Evolutionary conservation across 495 filamentous ascomycete genomes (phyloP).

Genomic region (Pseudotulostoma volvatum): DNA sequence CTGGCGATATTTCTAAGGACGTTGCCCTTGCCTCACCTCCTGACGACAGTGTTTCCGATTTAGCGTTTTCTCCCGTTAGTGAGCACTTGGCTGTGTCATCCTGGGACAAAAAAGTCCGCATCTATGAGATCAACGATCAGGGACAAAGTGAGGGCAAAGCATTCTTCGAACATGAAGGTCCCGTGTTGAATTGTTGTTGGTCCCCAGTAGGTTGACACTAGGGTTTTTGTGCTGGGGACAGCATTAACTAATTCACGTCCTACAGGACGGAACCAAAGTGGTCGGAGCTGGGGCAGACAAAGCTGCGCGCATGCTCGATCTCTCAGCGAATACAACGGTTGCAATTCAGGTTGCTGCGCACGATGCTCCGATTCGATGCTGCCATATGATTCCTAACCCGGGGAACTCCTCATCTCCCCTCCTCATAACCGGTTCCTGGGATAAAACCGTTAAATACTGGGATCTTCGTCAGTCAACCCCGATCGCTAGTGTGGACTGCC

Average conservation of each 20-base stretch:
- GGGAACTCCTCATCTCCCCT: conserved; percentile 40
- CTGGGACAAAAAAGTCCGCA: conserved; percentile 89
- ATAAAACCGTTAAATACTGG: conserved; percentile 94
- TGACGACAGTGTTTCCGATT: conserved; percentile 70
- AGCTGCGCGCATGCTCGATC: conserved; percentile 61
- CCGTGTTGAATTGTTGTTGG: conserved; percentile 67
- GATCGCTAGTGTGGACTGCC: conserved; percentile 46
- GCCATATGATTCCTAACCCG: conserved; percentile 51
- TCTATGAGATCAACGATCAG: conserved; percentile 66
- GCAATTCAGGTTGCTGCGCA: conserved; percentile 55
- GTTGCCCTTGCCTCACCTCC: conserved; percentile 60
- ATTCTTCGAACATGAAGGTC: conserved; percentile 57
- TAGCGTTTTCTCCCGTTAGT: conserved; percentile 60
- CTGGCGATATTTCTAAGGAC: conserved; percentile 84
- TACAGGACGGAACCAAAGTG: conserved; percentile 55
- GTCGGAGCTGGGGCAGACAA: conserved; percentile 77
- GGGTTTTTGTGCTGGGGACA: conserved; percentile 1
- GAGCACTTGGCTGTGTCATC: conserved; percentile 73
- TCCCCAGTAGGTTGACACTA: conserved; percentile 45
- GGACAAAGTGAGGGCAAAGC: conserved; percentile 63
- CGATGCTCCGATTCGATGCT: conserved; percentile 62
- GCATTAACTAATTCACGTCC: conserved; percentile 4
- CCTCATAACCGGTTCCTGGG: conserved; percentile 84
- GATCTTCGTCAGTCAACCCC: conserved; percentile 55
- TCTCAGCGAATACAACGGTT: conserved; percentile 36